phyloP scores from a whole-genome alignment of 2,329 filamentous ascomycete genomes.

The Botrytis medusae region DNA sequence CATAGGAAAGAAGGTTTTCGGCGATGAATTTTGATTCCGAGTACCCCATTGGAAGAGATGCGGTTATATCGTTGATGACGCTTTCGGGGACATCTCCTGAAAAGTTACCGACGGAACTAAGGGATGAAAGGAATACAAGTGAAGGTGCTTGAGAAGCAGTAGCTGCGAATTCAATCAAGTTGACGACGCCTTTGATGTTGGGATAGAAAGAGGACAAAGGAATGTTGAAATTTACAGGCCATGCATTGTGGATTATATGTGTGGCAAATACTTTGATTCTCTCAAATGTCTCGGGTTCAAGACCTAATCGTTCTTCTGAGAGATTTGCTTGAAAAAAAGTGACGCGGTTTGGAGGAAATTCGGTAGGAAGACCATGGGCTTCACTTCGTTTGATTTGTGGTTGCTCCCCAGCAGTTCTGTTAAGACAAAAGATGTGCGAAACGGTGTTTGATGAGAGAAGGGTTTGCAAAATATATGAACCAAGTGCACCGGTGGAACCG shows the following conservation, averaged over 20 bases:
- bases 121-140: conserved; percentile 36
- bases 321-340: conserved; percentile 52
- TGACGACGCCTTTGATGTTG: conserved; percentile 42
- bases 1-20: conserved; percentile 44
- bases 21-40: conserved; percentile 33
- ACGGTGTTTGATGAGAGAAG: conserved; percentile 39
- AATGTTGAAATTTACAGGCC: conserved; percentile 44
- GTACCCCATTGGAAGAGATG: conserved; percentile 33
- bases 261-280: conserved; percentile 26
- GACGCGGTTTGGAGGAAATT: conserved; percentile 37
- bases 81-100: conserved; percentile 32
- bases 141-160: background rate
- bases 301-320: conserved; percentile 48
- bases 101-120: conserved; percentile 25
- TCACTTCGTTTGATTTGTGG: conserved; percentile 25
- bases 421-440: conserved; percentile 49
- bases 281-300: conserved; percentile 36
- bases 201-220: conserved; percentile 40
- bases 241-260: conserved; percentile 33
- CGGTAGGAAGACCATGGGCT: background rate
- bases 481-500: conserved; percentile 50
- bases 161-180: conserved; percentile 38
- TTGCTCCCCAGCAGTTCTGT: conserved; percentile 39
- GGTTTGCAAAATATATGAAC: conserved; percentile 47
- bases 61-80: background rate